phyloP scores from a whole-genome alignment of 768 basidiomycete genomes.

The Phaeotremella fagi region DNA sequence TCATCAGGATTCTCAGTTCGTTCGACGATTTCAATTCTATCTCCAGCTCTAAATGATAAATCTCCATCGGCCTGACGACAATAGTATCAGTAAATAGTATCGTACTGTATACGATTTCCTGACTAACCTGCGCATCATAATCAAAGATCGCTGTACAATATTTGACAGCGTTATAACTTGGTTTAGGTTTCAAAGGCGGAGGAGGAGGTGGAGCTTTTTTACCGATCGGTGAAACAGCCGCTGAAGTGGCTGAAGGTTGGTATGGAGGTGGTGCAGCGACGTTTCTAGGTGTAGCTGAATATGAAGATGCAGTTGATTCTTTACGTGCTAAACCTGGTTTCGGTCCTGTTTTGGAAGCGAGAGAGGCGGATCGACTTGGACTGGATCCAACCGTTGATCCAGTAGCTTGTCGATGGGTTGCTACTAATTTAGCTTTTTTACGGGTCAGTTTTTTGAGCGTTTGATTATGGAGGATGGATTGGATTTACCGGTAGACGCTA shows the following conservation, averaged over 20 bases:
- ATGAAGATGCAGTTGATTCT: constrained; percentile 50
- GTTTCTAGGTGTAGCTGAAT: constrained; percentile 25
- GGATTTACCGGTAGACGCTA: constrained; percentile 74
- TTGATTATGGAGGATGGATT: constrained; percentile 3
- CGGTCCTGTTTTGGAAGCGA: constrained; percentile 22
- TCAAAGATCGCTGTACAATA: constrained; percentile 94
- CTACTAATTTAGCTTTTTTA: constrained; percentile 26
- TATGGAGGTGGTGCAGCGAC: constrained; percentile 55
- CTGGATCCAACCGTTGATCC: constrained; percentile 7
- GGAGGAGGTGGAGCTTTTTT: constrained; percentile 87
- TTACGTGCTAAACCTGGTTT: constrained; percentile 49
- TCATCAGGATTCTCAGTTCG: constrained; percentile 66
- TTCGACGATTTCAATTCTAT: constrained; percentile 69
- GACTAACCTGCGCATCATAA: constrained; percentile 74
- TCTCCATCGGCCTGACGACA: constrained; percentile 70
- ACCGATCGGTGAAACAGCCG: constrained; percentile 50
- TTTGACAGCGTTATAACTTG: constrained; percentile 62
- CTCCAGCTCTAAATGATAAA: constrained; percentile 68
- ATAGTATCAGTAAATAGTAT: neutral
- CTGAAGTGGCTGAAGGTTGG: constrained; percentile 48
- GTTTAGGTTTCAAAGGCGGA: constrained; percentile 83
- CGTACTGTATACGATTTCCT: neutral
- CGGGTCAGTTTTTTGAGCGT: constrained; percentile 20
- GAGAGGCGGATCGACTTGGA: constrained; percentile 3
- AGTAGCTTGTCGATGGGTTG: constrained; percentile 33